Conservation (phyloP, 2,329 filamentous ascomycete genomes). For the Penicillium thymicola region DNA sequence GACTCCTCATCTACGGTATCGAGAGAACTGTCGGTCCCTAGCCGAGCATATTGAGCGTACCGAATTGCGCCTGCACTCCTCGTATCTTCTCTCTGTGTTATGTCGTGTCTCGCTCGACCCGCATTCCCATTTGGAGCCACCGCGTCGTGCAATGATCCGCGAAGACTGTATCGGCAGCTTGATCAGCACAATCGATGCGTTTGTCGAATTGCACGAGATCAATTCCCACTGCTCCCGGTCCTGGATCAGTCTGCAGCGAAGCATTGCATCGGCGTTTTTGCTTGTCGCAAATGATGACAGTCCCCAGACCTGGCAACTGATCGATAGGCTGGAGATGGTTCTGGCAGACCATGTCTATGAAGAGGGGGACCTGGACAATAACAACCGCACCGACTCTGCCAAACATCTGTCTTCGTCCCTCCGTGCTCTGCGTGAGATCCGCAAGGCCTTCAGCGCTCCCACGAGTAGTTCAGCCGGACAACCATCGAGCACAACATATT, state of each 20-base stretch:
- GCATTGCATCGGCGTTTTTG: constrained; percentile 42
- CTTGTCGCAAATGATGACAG: constrained; percentile 33
- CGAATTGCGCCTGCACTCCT: constrained; percentile 58
- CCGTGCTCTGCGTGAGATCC: constrained; percentile 32
- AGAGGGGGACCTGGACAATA: constrained; percentile 22
- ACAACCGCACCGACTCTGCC: constrained; percentile 33
- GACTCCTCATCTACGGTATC: constrained; percentile 54
- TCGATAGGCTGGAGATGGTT: constrained; percentile 29
- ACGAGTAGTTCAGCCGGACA: constrained; percentile 1
- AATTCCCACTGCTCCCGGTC: constrained; percentile 39
- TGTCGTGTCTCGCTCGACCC: constrained; percentile 54
- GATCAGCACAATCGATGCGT: constrained; percentile 53
- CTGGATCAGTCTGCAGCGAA: constrained; percentile 43
- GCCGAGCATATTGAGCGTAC: constrained; percentile 57
- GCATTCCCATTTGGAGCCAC: constrained; percentile 40
- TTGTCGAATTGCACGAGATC: constrained; percentile 50
- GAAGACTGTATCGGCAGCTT: constrained; percentile 54
- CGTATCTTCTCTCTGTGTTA: constrained; percentile 58
- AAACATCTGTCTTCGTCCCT: constrained; percentile 34
- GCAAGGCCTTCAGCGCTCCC: constrained; percentile 25
- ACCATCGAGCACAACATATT: constrained; percentile 3
- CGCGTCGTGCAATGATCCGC: constrained; percentile 38
- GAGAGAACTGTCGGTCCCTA: constrained; percentile 34
- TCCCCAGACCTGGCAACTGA: constrained; percentile 25
- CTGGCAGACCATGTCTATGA: constrained; percentile 33